Conservation (phyloP, 2,329 filamentous ascomycete genomes). For the Penicillium concentricum region DNA sequence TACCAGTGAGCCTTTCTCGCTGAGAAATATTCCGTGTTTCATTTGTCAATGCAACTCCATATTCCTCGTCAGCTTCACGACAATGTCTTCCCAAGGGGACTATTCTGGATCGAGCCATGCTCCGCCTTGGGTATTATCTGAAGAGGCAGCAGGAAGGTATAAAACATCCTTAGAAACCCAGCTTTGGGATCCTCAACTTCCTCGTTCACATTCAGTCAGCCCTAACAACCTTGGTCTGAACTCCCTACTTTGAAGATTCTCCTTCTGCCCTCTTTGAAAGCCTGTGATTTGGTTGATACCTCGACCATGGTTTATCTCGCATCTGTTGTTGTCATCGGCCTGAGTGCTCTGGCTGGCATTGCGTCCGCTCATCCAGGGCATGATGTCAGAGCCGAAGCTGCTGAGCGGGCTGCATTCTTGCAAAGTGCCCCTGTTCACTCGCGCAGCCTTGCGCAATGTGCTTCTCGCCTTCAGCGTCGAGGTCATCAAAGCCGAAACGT, state of each 20-base stretch:
- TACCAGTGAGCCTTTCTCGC: background rate
- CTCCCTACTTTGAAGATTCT: background rate
- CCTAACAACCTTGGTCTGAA: background rate
- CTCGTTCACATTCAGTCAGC: background rate
- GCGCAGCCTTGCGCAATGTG: conserved; percentile 49
- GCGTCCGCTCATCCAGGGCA: conserved; percentile 51
- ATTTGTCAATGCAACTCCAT: conserved; percentile 9
- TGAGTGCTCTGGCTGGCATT: conserved; percentile 26
- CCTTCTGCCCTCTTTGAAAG: background rate
- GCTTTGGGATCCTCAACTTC: background rate
- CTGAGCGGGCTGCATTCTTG: conserved; percentile 51
- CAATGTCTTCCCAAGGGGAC: background rate
- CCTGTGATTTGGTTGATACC: background rate
- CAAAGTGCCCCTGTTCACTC: conserved; percentile 38
- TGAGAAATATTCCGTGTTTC: conserved; percentile 12
- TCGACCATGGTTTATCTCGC: conserved; percentile 19
- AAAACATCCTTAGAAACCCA: background rate
- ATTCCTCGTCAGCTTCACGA: background rate
- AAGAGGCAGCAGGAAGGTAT: background rate
- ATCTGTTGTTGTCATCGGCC: conserved; percentile 23
- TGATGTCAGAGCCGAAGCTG: conserved; percentile 49
- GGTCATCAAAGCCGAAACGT: conserved; percentile 48
- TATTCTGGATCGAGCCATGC: background rate
- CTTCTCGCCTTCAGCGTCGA: conserved; percentile 48
- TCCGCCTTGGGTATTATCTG: background rate